A percentile compares a stretch with the other conserved stretches of the same genome.
These are phyloP conservation scores for Globisporangium nagaii DNA, from an alignment of 352 stramenopile species.

Conservation along the genomic window DNA sequence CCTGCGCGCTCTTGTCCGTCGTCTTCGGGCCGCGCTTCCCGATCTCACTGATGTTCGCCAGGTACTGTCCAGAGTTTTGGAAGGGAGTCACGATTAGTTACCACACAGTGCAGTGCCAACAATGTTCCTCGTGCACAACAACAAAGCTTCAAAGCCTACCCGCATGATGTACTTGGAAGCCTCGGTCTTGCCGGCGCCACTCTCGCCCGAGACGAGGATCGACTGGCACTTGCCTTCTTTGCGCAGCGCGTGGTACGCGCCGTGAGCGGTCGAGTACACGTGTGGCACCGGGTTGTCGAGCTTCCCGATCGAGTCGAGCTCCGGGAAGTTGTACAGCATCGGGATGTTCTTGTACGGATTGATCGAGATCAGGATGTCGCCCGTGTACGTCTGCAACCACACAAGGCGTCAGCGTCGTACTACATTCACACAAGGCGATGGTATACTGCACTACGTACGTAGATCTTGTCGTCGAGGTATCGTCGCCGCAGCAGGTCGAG, in stretches of 20 bases:
- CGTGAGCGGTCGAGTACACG: slow-evolving; percentile 81
- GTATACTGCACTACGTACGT: slow-evolving; percentile 53
- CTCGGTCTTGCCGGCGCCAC: slow-evolving; percentile 85
- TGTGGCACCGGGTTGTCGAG: slow-evolving; percentile 83
- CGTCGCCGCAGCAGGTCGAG: slow-evolving; percentile 83
- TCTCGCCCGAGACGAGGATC: slow-evolving; percentile 84
- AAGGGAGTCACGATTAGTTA: too few species aligned
- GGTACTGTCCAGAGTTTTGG: slow-evolving; percentile 51
- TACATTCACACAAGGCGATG: too few species aligned
- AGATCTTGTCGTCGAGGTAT: slow-evolving; percentile 91
- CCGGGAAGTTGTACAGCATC: slow-evolving; percentile 89
- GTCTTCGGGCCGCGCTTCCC: slow-evolving; percentile 69
- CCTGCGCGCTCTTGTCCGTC: slow-evolving; percentile 58
- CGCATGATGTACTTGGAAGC: slow-evolving; percentile 91
- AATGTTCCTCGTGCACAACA: neutral
- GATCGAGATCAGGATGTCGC: slow-evolving; percentile 94
- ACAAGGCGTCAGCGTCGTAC: too few species aligned
- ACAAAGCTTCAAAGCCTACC: slow-evolving; percentile 26
- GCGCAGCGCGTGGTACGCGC: slow-evolving; percentile 74
- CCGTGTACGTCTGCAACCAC: slow-evolving; percentile 81
- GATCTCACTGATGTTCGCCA: slow-evolving; percentile 88
- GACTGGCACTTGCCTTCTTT: slow-evolving; percentile 82
- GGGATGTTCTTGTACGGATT: slow-evolving; percentile 96
- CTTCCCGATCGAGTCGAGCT: slow-evolving; percentile 84
- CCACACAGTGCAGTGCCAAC: neutral